phyloP scores from a whole-genome alignment of 371 early-diverging fungal genomes.

The Actinomucor elegans region DNA sequence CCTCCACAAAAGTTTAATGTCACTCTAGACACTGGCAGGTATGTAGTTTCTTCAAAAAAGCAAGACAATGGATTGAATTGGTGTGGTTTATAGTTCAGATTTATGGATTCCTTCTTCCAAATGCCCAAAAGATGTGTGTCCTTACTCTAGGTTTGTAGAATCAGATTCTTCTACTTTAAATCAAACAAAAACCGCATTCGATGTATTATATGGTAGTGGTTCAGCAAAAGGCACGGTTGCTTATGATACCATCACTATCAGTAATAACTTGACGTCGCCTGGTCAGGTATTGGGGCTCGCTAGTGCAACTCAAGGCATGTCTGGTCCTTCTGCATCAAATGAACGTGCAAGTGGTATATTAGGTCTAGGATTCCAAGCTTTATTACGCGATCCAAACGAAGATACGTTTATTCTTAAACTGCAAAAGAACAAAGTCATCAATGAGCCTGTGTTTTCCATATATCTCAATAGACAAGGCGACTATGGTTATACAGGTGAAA shows the following conservation, averaged over 20 bases:
- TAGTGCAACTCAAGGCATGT: slow-evolving; percentile 12
- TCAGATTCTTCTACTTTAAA: slow-evolving; percentile 28
- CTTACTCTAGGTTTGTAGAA: slow-evolving; percentile 24
- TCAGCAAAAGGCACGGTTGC: slow-evolving; percentile 35
- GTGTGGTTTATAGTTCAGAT: slow-evolving; percentile 21
- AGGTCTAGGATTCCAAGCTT: slow-evolving; percentile 33
- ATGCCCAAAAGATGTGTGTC: slow-evolving; percentile 28
- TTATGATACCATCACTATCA: slow-evolving; percentile 27
- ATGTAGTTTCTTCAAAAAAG: not conserved
- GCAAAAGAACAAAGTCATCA: slow-evolving; percentile 21
- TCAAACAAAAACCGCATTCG: slow-evolving; percentile 16
- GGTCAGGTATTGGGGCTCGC: slow-evolving; percentile 35
- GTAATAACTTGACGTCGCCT: slow-evolving; percentile 18
- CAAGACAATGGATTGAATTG: not conserved
- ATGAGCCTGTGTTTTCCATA: slow-evolving; percentile 37
- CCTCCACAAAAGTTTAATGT: slow-evolving; percentile 37
- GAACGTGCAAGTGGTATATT: slow-evolving; percentile 36
- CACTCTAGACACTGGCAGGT: slow-evolving; percentile 49
- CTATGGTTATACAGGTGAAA: slow-evolving; percentile 37
- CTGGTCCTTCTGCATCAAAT: slow-evolving; percentile 4
- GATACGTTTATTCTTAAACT: slow-evolving; percentile 30
- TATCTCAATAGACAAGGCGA: slow-evolving; percentile 24
- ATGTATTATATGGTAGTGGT: slow-evolving; percentile 40
- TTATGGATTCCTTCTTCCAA: slow-evolving; percentile 40
- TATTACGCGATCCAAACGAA: slow-evolving; percentile 15